Evolutionary conservation across 2,329 filamentous ascomycete genomes (phyloP), one percentile per base, ranked within the genome.

Genomic region (Fusarium sp.): DNA sequence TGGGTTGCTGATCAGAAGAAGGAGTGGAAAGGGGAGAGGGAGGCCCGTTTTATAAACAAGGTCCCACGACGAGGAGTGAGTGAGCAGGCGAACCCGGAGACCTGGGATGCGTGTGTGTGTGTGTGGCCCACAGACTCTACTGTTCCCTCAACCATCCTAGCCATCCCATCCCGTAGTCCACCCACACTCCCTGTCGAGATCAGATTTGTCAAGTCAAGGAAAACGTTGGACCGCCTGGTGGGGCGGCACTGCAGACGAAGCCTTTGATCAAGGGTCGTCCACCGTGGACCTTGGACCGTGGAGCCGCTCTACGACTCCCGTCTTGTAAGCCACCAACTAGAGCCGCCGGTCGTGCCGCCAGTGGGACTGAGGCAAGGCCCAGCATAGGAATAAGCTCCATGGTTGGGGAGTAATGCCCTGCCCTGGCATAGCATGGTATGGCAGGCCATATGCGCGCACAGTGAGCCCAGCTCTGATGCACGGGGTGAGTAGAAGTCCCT

Each of bases 41-140:
- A 68, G 77, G 68, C 67, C 76, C 75, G 68, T 79, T 80, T 80
- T 80, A 80, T 80, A 80, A 79, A 76, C 69, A 69, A 66, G 31
- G 52, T 62, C 64, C 52, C 56, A 52, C 48, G 48, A 18, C 24
- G 24, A 63, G 48, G 31, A 56, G 68, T 69, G 64, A 45, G 41
- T 13, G 41, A 45, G 41, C 41, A 43, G 41, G 41, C 41, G 20
- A 45, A 45, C 70, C 74, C 65, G 64, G 58, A 65, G 33, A 58
- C 69, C 64, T 67, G 65, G 66, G 68, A 63, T 48, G 20, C 14
- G 50, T 59, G 24, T 50, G 41, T 45, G 50, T 59, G 24, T 50
- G 45, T 50, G 54, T 57, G 54, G 54, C 48, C 50, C 52, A 65
- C 50, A 54, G 54, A 41, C 37, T 50, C 45, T 22, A 14, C 31